Evolutionary conservation across 805 yeast genomes (phyloP), one percentile per base, ranked within the genome.

Genomic region (Yamadazyma ubonensis): DNA sequence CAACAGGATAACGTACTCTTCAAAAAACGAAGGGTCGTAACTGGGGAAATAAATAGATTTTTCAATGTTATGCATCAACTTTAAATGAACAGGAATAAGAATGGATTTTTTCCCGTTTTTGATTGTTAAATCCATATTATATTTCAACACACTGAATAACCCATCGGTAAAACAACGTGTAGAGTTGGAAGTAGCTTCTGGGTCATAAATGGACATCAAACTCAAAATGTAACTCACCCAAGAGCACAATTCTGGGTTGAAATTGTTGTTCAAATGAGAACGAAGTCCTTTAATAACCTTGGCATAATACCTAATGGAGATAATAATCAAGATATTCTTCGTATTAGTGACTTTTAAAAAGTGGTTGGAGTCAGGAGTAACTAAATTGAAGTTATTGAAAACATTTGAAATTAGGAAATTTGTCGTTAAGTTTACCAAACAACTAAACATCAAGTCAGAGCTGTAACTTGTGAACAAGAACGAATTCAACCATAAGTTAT

Each of bases 181-280:
- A 18, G 70, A 63, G 44, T 57, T 49, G 11, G 57, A 42, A 1
- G 70, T 65, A 9, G 70, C 72, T 42, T 65, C 70, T 1, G 71
- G 73, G 39, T 67, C 72, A 46, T 67, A 67, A 26, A 67, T 63
- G 11, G 70, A 57, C 71, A 66, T 66, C 34, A 67, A 48, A 37
- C 65, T 56, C 31, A 67, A 51, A 26, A 67, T 57, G 44, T 66
- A 67, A 14, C 70, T 62, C 12, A 61, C 61, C 6, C 59, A 54
- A 0, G 70, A 58, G 23, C 65, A 60, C 22, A 57, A 41, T 29
- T 58, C 62, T 2, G 67, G 63, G 39, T 58, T 56, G 15, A 45
- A 39, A 47, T 60, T 57, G 19, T 39, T 44, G 42, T 63, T 62
- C 39, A 67, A 52, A 8, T 52, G 44, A 5, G 30, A 41, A 23